Evolutionary conservation across 164 flowering plant genomes (phyloP).

Genomic region (Tetrastigma voinierianum): DNA sequence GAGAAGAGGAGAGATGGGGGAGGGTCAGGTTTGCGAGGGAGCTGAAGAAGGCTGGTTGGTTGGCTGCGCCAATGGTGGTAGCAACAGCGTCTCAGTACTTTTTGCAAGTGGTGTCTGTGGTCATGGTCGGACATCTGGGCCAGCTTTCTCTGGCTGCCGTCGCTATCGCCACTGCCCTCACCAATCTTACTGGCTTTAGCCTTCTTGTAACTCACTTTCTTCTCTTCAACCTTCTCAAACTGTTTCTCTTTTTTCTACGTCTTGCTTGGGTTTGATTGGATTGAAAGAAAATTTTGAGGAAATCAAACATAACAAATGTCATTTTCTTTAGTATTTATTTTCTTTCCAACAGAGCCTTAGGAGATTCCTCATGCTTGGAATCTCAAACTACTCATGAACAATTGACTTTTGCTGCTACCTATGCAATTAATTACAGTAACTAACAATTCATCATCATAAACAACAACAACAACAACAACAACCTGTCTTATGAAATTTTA

Average conservation of each 20-base stretch:
- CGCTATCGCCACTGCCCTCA: constrained; percentile 39
- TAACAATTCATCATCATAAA: too few relatives aligned
- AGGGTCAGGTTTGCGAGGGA: constrained; percentile 11
- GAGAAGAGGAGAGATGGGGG: constrained; percentile 2
- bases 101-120: constrained; percentile 22
- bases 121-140: constrained; percentile 39
- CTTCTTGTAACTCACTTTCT: constrained; percentile 19
- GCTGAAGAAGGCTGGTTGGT: constrained; percentile 27
- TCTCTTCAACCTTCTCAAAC: neutral
- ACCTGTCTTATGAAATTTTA: neutral
- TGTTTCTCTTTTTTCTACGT: too few relatives aligned
- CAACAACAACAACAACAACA: too few relatives aligned
- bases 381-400: too few relatives aligned
- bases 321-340: too few relatives aligned
- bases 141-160: constrained; percentile 29
- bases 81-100: constrained; percentile 28
- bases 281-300: too few relatives aligned
- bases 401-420: too few relatives aligned
- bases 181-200: constrained; percentile 43
- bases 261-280: too few relatives aligned
- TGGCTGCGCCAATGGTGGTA: constrained; percentile 45
- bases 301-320: too few relatives aligned
- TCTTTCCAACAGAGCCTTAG: too few relatives aligned
- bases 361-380: too few relatives aligned
- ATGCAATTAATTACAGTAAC: too few relatives aligned